Percentiles rank a stretch among this genome's conserved stretches.
Evolutionary conservation across 1,139 yeast genomes (phyloP).

Genomic region (Taphrina deformans): DNA sequence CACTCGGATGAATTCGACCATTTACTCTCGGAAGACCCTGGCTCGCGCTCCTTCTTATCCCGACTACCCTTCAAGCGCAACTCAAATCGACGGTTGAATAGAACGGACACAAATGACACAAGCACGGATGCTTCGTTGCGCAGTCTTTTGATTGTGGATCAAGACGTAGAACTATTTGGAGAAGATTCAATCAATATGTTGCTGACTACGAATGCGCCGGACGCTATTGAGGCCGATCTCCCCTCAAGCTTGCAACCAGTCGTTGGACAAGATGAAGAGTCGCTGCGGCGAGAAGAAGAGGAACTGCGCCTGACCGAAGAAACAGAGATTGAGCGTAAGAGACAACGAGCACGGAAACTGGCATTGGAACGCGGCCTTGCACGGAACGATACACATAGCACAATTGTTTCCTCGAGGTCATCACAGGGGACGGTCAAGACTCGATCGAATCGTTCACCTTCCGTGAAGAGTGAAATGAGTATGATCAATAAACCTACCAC

Average conservation of each 20-base stretch:
- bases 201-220: constrained; percentile 1
- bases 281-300: constrained; percentile 4
- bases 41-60: constrained; percentile 12
- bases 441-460: background rate
- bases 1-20: constrained; percentile 16
- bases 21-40: constrained; percentile 4
- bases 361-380: constrained; percentile 8
- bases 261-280: constrained; percentile 8
- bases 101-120: background rate
- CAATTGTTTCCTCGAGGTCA: background rate
- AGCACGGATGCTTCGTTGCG: constrained; percentile 4
- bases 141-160: constrained; percentile 10
- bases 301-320: constrained; percentile 10
- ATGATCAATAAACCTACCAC: background rate
- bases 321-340: background rate
- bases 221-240: background rate
- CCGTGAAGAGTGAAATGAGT: constrained; percentile 6
- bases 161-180: constrained; percentile 9
- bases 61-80: constrained; percentile 10
- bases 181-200: constrained; percentile 17
- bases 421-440: background rate
- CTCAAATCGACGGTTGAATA: background rate
- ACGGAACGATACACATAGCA: background rate
- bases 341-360: constrained; percentile 5
- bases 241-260: background rate